Conservation (phyloP, 805 yeast species). For the Kuraishia ogatae region DNA sequence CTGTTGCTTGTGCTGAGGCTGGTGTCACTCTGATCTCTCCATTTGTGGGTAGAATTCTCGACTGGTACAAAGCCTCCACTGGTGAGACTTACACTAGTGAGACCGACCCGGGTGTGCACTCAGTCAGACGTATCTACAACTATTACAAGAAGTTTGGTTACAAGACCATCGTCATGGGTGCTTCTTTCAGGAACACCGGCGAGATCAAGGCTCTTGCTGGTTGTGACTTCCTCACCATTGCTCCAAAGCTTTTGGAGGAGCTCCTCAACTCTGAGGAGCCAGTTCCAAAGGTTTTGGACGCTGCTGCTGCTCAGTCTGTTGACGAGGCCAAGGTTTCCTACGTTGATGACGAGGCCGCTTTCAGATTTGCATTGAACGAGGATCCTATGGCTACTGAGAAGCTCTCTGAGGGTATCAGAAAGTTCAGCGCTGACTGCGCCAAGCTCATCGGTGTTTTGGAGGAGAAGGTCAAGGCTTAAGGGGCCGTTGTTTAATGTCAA, state of each 20-base stretch:
- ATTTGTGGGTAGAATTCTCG: slow-evolving; percentile 97
- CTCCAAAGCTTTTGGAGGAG: slow-evolving; percentile 88
- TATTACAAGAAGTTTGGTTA: slow-evolving; percentile 96
- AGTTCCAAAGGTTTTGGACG: slow-evolving; percentile 77
- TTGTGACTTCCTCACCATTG: slow-evolving; percentile 89
- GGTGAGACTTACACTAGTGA: slow-evolving; percentile 78
- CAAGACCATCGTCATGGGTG: slow-evolving; percentile 99
- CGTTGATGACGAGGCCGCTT: slow-evolving; percentile 78
- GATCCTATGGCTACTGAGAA: slow-evolving; percentile 99
- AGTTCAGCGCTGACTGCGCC: slow-evolving; percentile 87
- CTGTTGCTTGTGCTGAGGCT: slow-evolving; percentile 99
- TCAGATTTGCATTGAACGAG: slow-evolving; percentile 88
- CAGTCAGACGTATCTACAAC: slow-evolving; percentile 86
- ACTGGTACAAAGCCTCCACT: slow-evolving; percentile 93
- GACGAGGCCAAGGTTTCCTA: slow-evolving; percentile 65
- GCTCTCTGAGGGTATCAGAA: slow-evolving; percentile 95
- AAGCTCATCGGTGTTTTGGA: slow-evolving; percentile 65
- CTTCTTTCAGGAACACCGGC: slow-evolving; percentile 95
- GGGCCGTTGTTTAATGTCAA: not conserved
- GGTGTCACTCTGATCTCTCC: slow-evolving; percentile 94
- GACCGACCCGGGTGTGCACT: slow-evolving; percentile 92
- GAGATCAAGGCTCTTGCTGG: slow-evolving; percentile 97
- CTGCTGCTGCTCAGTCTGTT: slow-evolving; percentile 47
- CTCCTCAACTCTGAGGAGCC: slow-evolving; percentile 67
- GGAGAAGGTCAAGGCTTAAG: slow-evolving; percentile 39